phyloP scores from a whole-genome alignment of 176 grass and related monocot species.

The Oropetium thomaeum region DNA sequence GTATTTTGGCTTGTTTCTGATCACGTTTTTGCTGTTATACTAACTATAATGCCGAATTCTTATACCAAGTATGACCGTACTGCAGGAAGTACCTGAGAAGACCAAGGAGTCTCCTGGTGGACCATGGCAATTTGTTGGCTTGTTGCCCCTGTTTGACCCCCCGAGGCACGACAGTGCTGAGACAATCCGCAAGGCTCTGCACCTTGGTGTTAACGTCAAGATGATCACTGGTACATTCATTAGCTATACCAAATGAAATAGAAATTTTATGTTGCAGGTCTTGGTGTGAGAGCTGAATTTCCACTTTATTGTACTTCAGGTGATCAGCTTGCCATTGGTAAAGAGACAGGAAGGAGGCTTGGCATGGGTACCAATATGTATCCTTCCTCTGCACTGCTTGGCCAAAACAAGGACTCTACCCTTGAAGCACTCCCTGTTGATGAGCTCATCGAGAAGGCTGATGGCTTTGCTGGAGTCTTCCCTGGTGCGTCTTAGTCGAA shows the following conservation, averaged over 20 bases:
- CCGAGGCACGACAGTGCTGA: slow-evolving; percentile 98
- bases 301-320: slow-evolving; percentile 43
- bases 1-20: slow-evolving; percentile 36
- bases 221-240: slow-evolving; percentile 88
- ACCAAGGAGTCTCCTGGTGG: slow-evolving; percentile 65
- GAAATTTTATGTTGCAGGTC: neutral
- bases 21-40: neutral
- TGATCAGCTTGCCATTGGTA: slow-evolving; percentile 96
- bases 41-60: neutral
- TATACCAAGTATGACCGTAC: slow-evolving; percentile 16
- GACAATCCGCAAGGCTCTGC: slow-evolving; percentile 93
- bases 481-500: slow-evolving; percentile 47
- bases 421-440: slow-evolving; percentile 78
- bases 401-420: slow-evolving; percentile 71
- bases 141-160: slow-evolving; percentile 92
- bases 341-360: slow-evolving; percentile 96
- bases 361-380: slow-evolving; percentile 99
- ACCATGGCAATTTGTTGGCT: slow-evolving; percentile 93
- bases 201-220: slow-evolving; percentile 97
- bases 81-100: slow-evolving; percentile 96
- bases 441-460: slow-evolving; percentile 98
- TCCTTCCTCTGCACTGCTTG: slow-evolving; percentile 90
- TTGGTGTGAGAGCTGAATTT: neutral
- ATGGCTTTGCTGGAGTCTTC: slow-evolving; percentile 99
- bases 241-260: neutral